phyloP scores from a whole-genome alignment of 176 grass and related monocot species.

The Areca catechu region DNA sequence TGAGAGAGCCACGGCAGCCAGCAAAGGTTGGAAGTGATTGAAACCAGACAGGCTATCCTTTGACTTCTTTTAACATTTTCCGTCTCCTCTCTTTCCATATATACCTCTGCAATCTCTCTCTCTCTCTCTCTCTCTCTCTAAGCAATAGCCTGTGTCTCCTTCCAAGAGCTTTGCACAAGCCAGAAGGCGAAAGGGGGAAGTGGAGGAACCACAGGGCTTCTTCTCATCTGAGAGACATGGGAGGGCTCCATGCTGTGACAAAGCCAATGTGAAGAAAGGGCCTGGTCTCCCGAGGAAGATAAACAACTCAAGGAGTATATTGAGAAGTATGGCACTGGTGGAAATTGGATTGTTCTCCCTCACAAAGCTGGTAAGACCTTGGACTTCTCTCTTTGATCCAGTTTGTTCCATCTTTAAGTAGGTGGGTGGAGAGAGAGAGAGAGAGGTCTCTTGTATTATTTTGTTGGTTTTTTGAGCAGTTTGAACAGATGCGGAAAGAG shows the following conservation, averaged over 20 bases:
- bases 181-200: slow-evolving; percentile 22
- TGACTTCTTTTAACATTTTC: slow-evolving; percentile 42
- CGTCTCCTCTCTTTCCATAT: background rate
- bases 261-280: slow-evolving; percentile 90
- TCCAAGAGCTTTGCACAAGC: slow-evolving; percentile 23
- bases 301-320: slow-evolving; percentile 90
- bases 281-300: slow-evolving; percentile 97
- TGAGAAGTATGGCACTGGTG: slow-evolving; percentile 79
- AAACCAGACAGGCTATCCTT: slow-evolving; percentile 47
- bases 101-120: slow-evolving; percentile 37
- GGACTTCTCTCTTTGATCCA: no score
- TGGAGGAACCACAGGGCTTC: slow-evolving; percentile 17
- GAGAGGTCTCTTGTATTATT: background rate
- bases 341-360: slow-evolving; percentile 94
- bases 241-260: slow-evolving; percentile 90
- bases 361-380: slow-evolving; percentile 63
- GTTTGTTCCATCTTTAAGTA: no score
- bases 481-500: slow-evolving; percentile 94
- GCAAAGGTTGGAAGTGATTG: slow-evolving; percentile 39
- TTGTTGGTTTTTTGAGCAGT: slow-evolving; percentile 17
- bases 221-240: slow-evolving; percentile 30
- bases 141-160: slow-evolving; percentile 28
- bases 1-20: slow-evolving; percentile 26
- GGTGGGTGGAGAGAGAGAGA: no score
- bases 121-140: slow-evolving; percentile 18